Percentiles rank a stretch among this genome's conserved stretches.
Evolutionary conservation across 2,329 filamentous ascomycete genomes (phyloP).

Genomic region (Xylariomycetidae sp.): DNA sequence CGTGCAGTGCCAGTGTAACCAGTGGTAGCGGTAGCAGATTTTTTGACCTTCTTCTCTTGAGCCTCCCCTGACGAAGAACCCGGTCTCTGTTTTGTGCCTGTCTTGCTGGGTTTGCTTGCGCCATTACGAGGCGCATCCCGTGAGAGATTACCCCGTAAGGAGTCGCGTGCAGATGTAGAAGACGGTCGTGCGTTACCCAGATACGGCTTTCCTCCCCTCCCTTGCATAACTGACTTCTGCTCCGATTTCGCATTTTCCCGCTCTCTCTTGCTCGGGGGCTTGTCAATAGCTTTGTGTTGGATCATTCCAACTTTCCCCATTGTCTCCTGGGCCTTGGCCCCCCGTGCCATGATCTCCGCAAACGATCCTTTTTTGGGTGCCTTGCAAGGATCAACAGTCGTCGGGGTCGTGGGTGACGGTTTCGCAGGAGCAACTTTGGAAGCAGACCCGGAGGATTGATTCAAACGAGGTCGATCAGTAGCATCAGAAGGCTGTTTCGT

Average conservation of each 20-base stretch:
- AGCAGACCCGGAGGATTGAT: conserved; percentile 9
- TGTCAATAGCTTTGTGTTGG: conserved; percentile 70
- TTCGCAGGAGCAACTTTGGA: conserved; percentile 19
- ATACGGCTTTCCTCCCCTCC: conserved; percentile 21
- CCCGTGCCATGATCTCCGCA: conserved; percentile 69
- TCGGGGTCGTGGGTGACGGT: conserved; percentile 22
- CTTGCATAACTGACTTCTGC: conserved; percentile 32
- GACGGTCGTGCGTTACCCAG: conserved; percentile 18
- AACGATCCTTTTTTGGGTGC: conserved; percentile 69
- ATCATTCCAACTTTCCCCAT: conserved; percentile 65
- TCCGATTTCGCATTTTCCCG: conserved; percentile 43
- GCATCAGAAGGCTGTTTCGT: conserved; percentile 15
- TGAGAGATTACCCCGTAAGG: conserved; percentile 8
- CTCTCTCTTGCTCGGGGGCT: conserved; percentile 52
- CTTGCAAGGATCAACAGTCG: conserved; percentile 26
- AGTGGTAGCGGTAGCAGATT: conserved; percentile 57
- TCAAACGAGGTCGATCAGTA: conserved; percentile 17
- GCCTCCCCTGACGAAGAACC: conserved; percentile 30
- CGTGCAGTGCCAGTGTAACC: conserved; percentile 63
- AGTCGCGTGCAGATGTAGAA: conserved; percentile 13
- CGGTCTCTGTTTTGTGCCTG: conserved; percentile 22
- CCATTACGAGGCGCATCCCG: conserved; percentile 18
- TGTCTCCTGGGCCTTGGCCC: conserved; percentile 58
- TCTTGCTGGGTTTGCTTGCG: conserved; percentile 15
- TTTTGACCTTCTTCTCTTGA: conserved; percentile 55